phyloP scores from a whole-genome alignment of 2,329 filamentous ascomycete species.

The Cladobotryum protrusum region DNA sequence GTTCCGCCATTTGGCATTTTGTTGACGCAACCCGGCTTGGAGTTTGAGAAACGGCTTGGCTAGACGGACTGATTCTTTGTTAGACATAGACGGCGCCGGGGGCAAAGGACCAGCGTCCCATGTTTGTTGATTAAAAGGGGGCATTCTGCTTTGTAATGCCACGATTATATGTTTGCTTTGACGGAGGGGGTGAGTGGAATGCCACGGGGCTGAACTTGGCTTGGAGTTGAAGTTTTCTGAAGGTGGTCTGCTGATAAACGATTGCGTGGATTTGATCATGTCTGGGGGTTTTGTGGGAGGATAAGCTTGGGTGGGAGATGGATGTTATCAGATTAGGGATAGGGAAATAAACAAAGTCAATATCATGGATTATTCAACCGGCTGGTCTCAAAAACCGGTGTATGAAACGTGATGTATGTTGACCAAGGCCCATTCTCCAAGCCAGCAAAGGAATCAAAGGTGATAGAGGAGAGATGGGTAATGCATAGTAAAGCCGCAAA shows the following conservation, averaged over 20 bases:
- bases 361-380: no score
- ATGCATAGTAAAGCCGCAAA: no score
- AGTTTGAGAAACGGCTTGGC: neutral
- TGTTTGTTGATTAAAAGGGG: neutral
- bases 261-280: neutral
- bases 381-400: no score
- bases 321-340: no score
- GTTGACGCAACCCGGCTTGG: neutral
- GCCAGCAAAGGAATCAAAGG: no score
- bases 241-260: neutral
- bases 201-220: neutral
- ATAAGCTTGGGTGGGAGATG: no score
- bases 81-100: conserved; percentile 1
- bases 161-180: neutral
- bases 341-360: no score
- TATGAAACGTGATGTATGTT: no score
- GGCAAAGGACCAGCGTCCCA: neutral
- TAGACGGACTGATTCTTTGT: neutral
- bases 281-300: neutral
- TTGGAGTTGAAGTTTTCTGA: neutral
- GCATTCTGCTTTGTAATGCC: neutral
- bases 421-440: no score
- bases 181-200: neutral
- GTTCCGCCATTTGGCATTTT: no score
- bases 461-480: no score